Evolutionary conservation across 345 rosid genomes (phyloP).

Genomic region (Draba incana): DNA sequence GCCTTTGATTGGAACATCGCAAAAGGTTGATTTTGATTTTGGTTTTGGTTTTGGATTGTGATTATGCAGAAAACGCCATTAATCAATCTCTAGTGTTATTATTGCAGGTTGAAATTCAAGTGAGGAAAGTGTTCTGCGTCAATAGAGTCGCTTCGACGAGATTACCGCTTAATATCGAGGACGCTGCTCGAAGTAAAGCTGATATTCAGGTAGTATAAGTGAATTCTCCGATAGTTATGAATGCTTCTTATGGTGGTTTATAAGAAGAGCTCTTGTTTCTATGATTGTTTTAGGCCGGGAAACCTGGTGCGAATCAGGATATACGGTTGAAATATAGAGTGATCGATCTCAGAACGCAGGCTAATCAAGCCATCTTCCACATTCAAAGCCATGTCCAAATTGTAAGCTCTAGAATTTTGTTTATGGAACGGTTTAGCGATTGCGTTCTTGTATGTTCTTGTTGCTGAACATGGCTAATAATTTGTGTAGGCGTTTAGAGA

Average conservation of each 20-base stretch:
- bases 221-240: too few relatives aligned
- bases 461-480: conserved; percentile 3
- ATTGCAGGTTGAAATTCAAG: conserved; percentile 69
- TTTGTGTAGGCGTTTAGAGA: conserved; percentile 70
- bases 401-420: conserved; percentile 10
- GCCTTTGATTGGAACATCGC: conserved; percentile 61
- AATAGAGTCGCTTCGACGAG: conserved; percentile 51
- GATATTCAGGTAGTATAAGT: conserved; percentile 58
- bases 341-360: conserved; percentile 78
- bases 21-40: conserved; percentile 43
- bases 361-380: conserved; percentile 80
- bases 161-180: conserved; percentile 76
- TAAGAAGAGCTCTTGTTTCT: conserved; percentile 22
- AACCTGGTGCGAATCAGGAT: conserved; percentile 75
- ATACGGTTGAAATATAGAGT: conserved; percentile 75
- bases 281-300: conserved; percentile 54
- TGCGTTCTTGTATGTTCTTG: not conserved
- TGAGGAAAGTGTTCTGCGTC: conserved; percentile 61
- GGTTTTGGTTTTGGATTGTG: not conserved
- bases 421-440: not conserved
- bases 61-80: not conserved
- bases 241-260: not conserved
- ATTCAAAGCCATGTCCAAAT: conserved; percentile 52
- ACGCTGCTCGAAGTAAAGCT: conserved; percentile 76
- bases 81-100: not conserved